Conservation (phyloP, 352 stramenopile genomes). For the Globisporangium orthogonon region DNA sequence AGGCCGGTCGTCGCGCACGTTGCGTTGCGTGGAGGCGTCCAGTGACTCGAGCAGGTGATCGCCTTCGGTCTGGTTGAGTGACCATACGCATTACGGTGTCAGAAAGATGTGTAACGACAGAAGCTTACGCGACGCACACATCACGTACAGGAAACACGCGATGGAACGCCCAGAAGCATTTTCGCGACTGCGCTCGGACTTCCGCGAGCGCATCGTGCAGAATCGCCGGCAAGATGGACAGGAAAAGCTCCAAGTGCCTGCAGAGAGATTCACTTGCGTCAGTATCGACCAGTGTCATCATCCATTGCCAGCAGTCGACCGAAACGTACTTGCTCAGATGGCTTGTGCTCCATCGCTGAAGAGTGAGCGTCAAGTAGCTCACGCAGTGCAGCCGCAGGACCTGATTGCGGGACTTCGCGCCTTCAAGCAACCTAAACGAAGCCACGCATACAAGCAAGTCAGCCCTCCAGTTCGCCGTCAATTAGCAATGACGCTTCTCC, state of each 20-base stretch:
- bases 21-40: constrained; percentile 63
- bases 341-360: constrained; percentile 52
- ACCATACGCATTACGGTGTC: not conserved
- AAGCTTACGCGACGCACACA: not conserved
- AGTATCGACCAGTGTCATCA: not conserved
- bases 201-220: constrained; percentile 66
- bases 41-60: constrained; percentile 46
- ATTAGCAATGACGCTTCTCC: not conserved
- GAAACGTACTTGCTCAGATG: constrained; percentile 68
- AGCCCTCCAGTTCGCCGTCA: not conserved
- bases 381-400: constrained; percentile 67
- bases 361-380: constrained; percentile 67
- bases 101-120: not conserved
- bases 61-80: constrained; percentile 29
- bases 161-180: constrained; percentile 78
- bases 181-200: constrained; percentile 67
- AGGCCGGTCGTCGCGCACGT: constrained; percentile 37
- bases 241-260: constrained; percentile 55
- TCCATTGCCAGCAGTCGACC: not conserved
- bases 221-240: constrained; percentile 47
- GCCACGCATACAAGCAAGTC: not conserved
- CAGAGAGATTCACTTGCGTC: not conserved
- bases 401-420: constrained; percentile 66
- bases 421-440: constrained; percentile 57
- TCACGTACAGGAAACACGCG: constrained; percentile 46